Evolutionary conservation across 129 eudicot species (phyloP), one percentile per base, ranked within the genome.

Genomic region (Arctium lappa): DNA sequence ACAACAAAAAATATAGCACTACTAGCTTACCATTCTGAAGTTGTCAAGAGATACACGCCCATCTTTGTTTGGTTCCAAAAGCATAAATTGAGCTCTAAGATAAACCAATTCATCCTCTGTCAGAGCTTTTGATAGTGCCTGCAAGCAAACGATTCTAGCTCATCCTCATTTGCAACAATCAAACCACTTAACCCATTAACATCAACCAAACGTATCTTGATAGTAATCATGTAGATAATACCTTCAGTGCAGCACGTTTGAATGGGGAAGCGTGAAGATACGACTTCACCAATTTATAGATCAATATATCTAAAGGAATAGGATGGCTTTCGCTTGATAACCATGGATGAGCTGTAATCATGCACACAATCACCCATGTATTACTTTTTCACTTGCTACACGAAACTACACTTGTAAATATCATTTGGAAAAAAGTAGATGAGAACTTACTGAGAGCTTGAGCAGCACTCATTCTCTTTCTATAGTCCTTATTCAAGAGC

Each of bases 181-280:
- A 44, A 30, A 22, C 3, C 16, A 32, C 11, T 63, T 44, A 33
- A 33, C 39, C 6, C n/a, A 34, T 53, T 34, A 13, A 36, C 3
- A 9, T 31, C 65, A 44, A 30, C 12, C 2, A 74, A 75, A 40
- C 46, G 27, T 9, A 44, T 10, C 34, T 22, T 30, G 2, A 69
- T 36, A 5, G 4, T 33, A 5, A 22, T 22, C 12, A 78, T 70
- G 46, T 9, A 70, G 44, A 15, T 16, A 3, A 42, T 84, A 94
- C 98, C 97, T 91, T 91, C 38, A 94, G 85, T 75, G 98, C 98
- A 39, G 97, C 94, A 56, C 98, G 97, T 87, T 94, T 94, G 86
- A 88, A 87, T 30, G 98, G 98, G 63, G 98, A 90, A 56, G 98
- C 94, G 70, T 94, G 97, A 37, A 94, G 89, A 72, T 91, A 94